Base-by-base conservation (phyloP, 225 moss, liverwort and hornwort species). In the Asterella californica region DNA sequence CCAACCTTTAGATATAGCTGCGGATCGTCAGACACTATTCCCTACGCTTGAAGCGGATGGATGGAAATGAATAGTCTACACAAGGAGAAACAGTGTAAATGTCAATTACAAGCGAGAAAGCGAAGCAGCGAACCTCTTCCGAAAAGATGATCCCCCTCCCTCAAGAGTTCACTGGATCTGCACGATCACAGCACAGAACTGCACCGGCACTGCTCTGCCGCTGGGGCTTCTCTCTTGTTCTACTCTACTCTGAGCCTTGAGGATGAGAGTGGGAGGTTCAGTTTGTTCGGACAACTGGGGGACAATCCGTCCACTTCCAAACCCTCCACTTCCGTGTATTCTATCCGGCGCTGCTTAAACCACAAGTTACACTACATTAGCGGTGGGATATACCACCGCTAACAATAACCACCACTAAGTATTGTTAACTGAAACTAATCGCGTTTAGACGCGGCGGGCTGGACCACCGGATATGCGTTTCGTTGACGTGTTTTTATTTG, bases 291-390 rank as follows among this genome's bases (percentile, higher is more conserved):
- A n/a, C 71, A 71, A 71, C 46, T 48, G 9, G 11, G 46, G 46
- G 46, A 71, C 47, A 47, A 71, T 71, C 71, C 71, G 27, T 48
- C 71, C 38, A 71, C n/a, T 25, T 19, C 67, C 67, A 67, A 67
- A 67, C 67, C 15, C 67, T 34, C 36, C 67, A 32, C 32, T 65
- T 10, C 30, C 30, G 27, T 63, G 27, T 29, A 63, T 63, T 5
- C 62, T 27, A 63, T 63, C 5, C 27, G 30, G 27, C 27, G 25
- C 62, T 11, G n/a, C 60, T 7, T 25, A n/a, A n/a, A n/a, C n/a
- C n/a, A n/a, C n/a, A n/a, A n/a, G n/a, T n/a, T n/a, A n/a, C n/a
- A n/a, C n/a, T n/a, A n/a, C n/a, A n/a, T n/a, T n/a, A n/a, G n/a
- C n/a, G n/a, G n/a, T n/a, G n/a, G n/a, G n/a, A n/a, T n/a, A n/a